Conservation (phyloP, 139 green algal species). For the Chara braunii region DNA sequence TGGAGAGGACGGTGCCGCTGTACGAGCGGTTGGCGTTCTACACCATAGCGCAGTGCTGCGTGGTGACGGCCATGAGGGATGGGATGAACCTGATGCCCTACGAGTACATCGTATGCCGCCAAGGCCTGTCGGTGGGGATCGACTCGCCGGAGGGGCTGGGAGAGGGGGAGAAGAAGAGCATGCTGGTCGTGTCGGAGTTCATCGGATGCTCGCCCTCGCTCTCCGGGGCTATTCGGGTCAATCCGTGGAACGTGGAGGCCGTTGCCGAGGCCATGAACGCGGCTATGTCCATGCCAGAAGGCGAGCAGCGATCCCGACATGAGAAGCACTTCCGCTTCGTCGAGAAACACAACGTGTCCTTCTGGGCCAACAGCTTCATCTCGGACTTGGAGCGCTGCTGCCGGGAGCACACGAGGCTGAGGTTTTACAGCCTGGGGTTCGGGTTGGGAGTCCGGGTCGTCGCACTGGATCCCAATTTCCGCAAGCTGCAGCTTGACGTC, state of each 20-base stretch:
- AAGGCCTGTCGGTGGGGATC: too few relatives aligned
- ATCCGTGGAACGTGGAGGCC: conserved; percentile 86
- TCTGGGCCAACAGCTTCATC: conserved; percentile 81
- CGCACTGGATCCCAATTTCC: conserved; percentile 85
- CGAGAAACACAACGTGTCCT: conserved; percentile 79
- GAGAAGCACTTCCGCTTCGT: conserved; percentile 98
- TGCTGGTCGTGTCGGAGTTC: conserved; percentile 94
- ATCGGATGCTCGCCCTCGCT: conserved; percentile 92
- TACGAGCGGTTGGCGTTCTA: conserved; percentile 92
- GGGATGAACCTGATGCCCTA: conserved; percentile 98
- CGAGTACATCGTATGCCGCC: conserved; percentile 93
- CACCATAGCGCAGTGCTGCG: conserved; percentile 64
- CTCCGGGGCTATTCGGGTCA: conserved; percentile 87
- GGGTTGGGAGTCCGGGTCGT: conserved; percentile 95
- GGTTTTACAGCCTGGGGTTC: conserved; percentile 93
- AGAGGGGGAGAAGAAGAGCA: conserved; percentile 54
- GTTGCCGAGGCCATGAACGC: conserved; percentile 83
- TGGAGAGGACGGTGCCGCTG: conserved; percentile 80
- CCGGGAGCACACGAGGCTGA: conserved; percentile 65
- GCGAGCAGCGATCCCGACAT: conserved; percentile 74
- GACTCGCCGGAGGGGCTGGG: too few relatives aligned
- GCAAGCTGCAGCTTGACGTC: conserved; percentile 61
- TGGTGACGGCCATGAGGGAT: conserved; percentile 87
- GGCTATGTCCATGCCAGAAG: conserved; percentile 56
- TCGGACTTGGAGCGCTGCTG: conserved; percentile 47